phyloP scores from a whole-genome alignment of 148 eudicot species.

The Silene latifolia region DNA sequence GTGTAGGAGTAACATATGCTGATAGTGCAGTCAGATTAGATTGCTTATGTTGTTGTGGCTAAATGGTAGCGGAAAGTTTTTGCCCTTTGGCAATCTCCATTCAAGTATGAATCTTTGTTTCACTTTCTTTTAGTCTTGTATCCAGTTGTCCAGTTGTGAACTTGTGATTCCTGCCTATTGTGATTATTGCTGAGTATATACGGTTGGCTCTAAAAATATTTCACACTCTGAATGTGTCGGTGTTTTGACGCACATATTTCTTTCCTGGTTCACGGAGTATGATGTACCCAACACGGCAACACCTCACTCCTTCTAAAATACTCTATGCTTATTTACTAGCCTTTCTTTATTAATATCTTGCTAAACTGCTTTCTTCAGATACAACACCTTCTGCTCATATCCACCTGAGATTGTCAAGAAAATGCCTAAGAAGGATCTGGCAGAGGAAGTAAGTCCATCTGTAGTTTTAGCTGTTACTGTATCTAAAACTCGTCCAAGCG shows the following conservation, averaged over 20 bases:
- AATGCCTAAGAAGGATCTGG: conserved; percentile 92
- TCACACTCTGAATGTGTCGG: too few relatives aligned
- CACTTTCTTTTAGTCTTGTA: neutral
- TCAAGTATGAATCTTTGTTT: neutral
- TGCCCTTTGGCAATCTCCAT: neutral
- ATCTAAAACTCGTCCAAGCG: neutral
- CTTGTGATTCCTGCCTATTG: neutral
- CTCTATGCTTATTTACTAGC: neutral
- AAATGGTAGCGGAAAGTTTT: neutral
- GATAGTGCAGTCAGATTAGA: too few relatives aligned
- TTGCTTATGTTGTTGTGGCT: neutral
- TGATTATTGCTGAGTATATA: neutral
- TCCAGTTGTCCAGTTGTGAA: too few relatives aligned
- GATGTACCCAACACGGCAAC: too few relatives aligned
- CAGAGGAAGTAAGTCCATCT: conserved; percentile 67
- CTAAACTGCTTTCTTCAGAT: conserved; percentile 42
- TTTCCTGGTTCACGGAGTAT: too few relatives aligned
- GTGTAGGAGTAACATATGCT: too few relatives aligned
- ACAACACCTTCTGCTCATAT: conserved; percentile 77
- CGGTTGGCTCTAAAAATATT: neutral
- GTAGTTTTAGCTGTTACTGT: neutral
- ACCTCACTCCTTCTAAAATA: too few relatives aligned
- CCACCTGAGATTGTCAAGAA: conserved; percentile 95
- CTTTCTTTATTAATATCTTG: neutral
- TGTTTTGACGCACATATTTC: too few relatives aligned